Percentiles rank a stretch among this genome's conserved stretches.
These are phyloP conservation scores for Arabidopsis suecica DNA, from an alignment of 345 rosid species.

Conservation along the genomic window DNA sequence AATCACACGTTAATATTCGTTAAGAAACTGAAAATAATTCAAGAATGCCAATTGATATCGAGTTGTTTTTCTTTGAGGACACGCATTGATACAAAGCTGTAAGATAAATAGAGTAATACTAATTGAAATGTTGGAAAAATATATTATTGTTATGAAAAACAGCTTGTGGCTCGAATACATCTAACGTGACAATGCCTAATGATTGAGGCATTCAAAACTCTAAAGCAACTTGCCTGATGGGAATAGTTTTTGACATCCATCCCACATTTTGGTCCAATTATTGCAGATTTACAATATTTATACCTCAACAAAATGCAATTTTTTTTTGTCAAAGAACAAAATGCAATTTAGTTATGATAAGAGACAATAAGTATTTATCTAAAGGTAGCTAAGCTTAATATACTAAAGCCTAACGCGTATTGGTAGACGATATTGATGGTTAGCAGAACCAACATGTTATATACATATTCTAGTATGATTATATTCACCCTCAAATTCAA, in stretches of 20 bases:
- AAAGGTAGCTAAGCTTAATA: neutral
- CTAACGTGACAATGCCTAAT: conserved; percentile 40
- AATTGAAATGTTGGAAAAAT: neutral
- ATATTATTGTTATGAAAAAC: conserved; percentile 32
- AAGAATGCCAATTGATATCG: conserved; percentile 32
- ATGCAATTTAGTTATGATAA: conserved; percentile 14
- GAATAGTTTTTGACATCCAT: conserved; percentile 39
- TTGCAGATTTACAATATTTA: neutral
- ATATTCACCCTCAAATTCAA: neutral
- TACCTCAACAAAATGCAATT: conserved; percentile 16
- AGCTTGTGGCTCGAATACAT: conserved; percentile 37
- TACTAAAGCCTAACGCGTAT: conserved; percentile 20
- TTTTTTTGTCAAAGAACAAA: neutral
- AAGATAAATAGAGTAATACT: conserved; percentile 34
- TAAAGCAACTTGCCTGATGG: conserved; percentile 40
- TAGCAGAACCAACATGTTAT: conserved; percentile 2
- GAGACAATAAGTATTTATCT: neutral
- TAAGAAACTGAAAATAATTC: conserved; percentile 24
- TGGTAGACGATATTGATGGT: neutral
- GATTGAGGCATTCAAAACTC: conserved; percentile 35
- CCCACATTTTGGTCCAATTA: conserved; percentile 21
- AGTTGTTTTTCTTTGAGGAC: conserved; percentile 37
- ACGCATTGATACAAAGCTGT: conserved; percentile 42
- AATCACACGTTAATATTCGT: conserved; percentile 22
- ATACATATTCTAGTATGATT: neutral